Base-by-base conservation (phyloP, 2,329 filamentous ascomycete species). In the Fusarium pseudocircinatum region DNA sequence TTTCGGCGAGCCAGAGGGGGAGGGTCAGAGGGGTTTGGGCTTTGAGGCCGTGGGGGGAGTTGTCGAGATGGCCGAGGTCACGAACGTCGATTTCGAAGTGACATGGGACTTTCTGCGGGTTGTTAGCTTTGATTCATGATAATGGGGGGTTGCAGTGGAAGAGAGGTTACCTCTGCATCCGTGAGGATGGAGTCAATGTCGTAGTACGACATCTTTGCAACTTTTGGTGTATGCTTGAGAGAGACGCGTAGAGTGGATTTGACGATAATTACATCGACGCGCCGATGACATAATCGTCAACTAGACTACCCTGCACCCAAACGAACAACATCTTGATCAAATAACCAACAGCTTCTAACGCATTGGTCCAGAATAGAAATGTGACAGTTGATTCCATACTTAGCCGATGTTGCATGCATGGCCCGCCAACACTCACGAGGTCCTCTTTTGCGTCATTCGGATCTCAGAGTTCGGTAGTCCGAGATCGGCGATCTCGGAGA, bases 1-100 rank as follows among this genome's bases (percentile, higher is more conserved):
- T 96, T 82, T 97, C 94, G 75, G 93, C 95, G 18, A 99, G 91
- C 96, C 96, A 99, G 74, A 98, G 88, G 4, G 96, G 96, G 2
- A 98, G 90, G 70, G 93, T 89, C 52, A 98, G 87, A 47, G 92
- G 91, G 2, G 94, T 96, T 68, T 94, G 93, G 61, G 91, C 84
- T 81, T 96, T 96, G 77, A 98, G 91, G 80, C 93, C 83, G 37
- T 87, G 84, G 30, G 93, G 88, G 79, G 94, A 96, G 78, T 95
- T 95, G 83, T 97, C 95, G 67, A 99, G 88, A 81, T 97, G 94
- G 75, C 95, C 95, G 50, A 98, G 89, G 63, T 93, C 91, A 26
- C 95, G 93, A 37, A 97, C 92, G 67, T 96, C 93, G 79, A 98
- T 89, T 79, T 97, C 93, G 84, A 98, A 98, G 58, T 93, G 97